Evolutionary conservation across 169 alveolate genomes (phyloP).

Genomic region (Eimeria tenella): DNA sequence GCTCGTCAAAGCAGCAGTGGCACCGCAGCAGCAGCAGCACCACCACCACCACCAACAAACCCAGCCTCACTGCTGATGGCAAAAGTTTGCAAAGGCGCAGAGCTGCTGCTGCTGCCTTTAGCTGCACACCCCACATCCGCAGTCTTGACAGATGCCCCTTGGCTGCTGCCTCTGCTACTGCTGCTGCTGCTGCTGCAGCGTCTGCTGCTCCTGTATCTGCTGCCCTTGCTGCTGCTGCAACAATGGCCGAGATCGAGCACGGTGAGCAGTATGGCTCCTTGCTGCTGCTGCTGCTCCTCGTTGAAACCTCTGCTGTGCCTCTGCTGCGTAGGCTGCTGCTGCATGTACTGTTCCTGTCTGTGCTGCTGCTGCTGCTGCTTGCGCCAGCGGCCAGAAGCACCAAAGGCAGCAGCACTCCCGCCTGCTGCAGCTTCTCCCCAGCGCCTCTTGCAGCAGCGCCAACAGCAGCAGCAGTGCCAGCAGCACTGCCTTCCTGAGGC

Average conservation of each 20-base stretch:
- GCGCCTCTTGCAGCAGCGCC: constrained; percentile 26
- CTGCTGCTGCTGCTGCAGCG: background rate
- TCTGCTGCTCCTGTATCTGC: no score
- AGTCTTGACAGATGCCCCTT: constrained; percentile 29
- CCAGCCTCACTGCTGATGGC: constrained; percentile 20
- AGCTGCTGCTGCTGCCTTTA: constrained; percentile 61
- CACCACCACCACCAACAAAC: background rate
- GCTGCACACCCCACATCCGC: constrained; percentile 48
- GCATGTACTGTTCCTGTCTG: background rate
- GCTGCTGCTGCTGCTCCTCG: constrained; percentile 33
- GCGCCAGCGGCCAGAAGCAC: constrained; percentile 28
- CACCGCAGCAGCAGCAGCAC: background rate
- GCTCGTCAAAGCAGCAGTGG: background rate
- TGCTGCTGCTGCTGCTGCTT: constrained; percentile 51
- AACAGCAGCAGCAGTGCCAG: background rate
- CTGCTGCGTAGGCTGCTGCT: background rate
- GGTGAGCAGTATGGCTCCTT: constrained; percentile 1
- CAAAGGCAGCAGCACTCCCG: constrained; percentile 32
- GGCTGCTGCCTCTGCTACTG: background rate
- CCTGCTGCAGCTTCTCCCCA: constrained; percentile 7
- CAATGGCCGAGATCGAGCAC: background rate
- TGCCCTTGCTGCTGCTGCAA: background rate
- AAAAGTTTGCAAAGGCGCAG: background rate
- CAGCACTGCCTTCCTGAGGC: background rate
- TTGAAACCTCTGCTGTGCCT: background rate